Base-by-base conservation (phyloP, 1,139 yeast species). In the Sugiyamaella pinicola region DNA sequence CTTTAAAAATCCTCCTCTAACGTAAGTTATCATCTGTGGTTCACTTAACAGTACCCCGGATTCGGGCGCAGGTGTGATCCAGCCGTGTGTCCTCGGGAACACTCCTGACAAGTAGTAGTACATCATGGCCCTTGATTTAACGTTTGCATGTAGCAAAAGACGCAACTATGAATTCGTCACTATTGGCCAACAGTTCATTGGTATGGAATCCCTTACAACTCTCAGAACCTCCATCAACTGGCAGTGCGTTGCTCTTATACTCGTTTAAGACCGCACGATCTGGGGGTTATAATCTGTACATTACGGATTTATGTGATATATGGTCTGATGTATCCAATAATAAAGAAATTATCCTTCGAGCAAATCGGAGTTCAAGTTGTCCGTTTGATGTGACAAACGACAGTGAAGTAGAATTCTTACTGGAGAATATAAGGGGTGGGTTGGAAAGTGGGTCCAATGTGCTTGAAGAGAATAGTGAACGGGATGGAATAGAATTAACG, bases 201-300 rank as follows among this genome's bases (percentile, higher is more conserved):
- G 38, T 21, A 29, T 43, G 47, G 47, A 43, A 17, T n/a, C 19
- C 37, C 3, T 22, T 43, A 37, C 12, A 19, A n/a, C 33, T 21
- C 5, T 15, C 34, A 8, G 9, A 15, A 8, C 19, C 37, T 12
- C 9, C 8, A 4, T 33, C 35, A 9, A 6, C 19, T 2, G n/a
- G 19, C 12, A 19, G n/a, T 24, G 26, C 8, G 13, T 17, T 17
- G 18, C 17, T 44, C 12, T 38, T 50, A 17, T 50, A 37, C 19
- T 18, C 49, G 1, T 38, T 44, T 29, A 2, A 38, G 12, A 39
- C 24, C 7, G 26, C 31, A 8, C n/a, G 6, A 2, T 24, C 43
- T 2, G 53, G 53, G 8, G 49, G 43, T 12, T 54, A 47, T 40
- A 39, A 24, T 9, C 24, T 55, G 1, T 42, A 41, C 17, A 22